Percentiles rank a stretch among this genome's conserved stretches.
Evolutionary conservation across 495 filamentous ascomycete species (phyloP).

Genomic region (Extremus antarcticus): DNA sequence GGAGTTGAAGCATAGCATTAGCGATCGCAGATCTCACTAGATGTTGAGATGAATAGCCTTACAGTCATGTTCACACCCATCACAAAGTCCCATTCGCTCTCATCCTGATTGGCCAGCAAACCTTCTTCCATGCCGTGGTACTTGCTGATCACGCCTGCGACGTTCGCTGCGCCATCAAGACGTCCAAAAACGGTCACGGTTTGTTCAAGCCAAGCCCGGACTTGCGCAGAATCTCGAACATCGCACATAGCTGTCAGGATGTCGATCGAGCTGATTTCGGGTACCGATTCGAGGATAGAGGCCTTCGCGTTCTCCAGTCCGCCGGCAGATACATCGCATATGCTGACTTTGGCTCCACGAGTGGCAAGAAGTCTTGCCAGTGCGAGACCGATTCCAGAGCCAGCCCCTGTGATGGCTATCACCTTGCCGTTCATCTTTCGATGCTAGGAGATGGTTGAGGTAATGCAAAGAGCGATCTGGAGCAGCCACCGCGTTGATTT

Average conservation of each 20-base stretch:
- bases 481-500: too few species aligned
- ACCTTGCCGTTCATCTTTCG: background rate
- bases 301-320: conserved; percentile 12
- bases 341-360: conserved; percentile 23
- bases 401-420: conserved; percentile 5
- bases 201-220: conserved; percentile 32
- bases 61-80: conserved; percentile 26
- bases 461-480: too few species aligned
- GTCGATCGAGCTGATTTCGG: background rate
- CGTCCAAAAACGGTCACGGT: conserved; percentile 26
- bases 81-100: conserved; percentile 23
- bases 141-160: conserved; percentile 37
- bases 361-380: conserved; percentile 27
- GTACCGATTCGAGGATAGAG: too few species aligned
- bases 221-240: conserved; percentile 25
- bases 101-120: conserved; percentile 31
- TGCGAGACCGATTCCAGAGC: conserved; percentile 29
- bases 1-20: too few species aligned
- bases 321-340: conserved; percentile 22
- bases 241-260: conserved; percentile 20
- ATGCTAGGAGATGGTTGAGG: too few species aligned
- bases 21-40: too few species aligned
- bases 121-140: conserved; percentile 24
- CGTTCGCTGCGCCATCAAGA: conserved; percentile 27
- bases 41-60: too few species aligned